phyloP scores from a whole-genome alignment of 2,329 filamentous ascomycete species.

The Ceratocystis huliohia region DNA sequence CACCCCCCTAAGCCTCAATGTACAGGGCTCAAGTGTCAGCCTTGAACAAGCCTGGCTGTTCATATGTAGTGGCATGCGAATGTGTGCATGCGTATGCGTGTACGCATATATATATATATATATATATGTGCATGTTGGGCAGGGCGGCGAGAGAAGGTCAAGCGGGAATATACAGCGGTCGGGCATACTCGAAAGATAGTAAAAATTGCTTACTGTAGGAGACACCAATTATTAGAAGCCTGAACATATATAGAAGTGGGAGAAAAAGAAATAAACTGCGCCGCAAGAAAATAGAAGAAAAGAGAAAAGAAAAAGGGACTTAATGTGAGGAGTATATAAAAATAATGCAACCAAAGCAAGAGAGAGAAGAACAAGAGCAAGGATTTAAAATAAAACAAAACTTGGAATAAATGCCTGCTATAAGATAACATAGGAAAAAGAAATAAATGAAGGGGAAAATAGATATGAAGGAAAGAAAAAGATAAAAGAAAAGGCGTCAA shows the following conservation, averaged over 20 bases:
- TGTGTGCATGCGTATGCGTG: not conserved
- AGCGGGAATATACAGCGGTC: not conserved
- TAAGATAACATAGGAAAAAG: not conserved
- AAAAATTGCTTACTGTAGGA: not conserved
- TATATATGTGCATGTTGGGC: not conserved
- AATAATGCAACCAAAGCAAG: not conserved
- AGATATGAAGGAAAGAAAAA: not conserved
- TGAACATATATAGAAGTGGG: constrained; percentile 18
- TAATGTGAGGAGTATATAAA: not conserved
- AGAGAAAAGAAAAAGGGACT: not conserved
- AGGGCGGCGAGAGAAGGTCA: not conserved
- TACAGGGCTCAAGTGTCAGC: no score
- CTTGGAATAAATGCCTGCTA: not conserved
- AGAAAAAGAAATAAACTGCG: constrained; percentile 3
- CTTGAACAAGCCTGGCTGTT: no score
- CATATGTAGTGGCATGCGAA: no score
- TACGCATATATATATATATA: no score
- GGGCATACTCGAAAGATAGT: not conserved
- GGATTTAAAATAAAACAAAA: not conserved
- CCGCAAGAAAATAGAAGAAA: not conserved
- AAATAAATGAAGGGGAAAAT: not conserved
- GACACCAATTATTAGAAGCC: constrained; percentile 5
- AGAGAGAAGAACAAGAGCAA: not conserved
- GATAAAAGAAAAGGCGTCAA: not conserved
- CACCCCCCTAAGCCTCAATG: no score